Evolutionary conservation across 1,284 basidiomycete genomes (phyloP).

Genomic region (Cystobasidium sp.): DNA sequence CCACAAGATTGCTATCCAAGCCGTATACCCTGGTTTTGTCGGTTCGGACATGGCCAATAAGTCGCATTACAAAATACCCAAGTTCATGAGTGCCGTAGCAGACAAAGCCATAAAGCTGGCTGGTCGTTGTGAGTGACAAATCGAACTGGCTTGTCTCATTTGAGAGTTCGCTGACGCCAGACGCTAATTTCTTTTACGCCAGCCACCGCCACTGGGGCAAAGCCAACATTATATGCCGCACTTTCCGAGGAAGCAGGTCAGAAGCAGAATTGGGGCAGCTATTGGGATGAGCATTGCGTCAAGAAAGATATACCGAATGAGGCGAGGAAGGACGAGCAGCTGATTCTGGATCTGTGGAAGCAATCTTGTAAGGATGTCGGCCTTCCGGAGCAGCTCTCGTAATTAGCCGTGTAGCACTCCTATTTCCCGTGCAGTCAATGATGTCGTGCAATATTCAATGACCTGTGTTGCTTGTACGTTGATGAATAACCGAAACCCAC

Average conservation of each 20-base stretch:
- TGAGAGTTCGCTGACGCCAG: too few species aligned
- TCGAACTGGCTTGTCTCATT: too few species aligned
- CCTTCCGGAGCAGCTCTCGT: not conserved
- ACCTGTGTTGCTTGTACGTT: not conserved
- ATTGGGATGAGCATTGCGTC: conserved; percentile 30
- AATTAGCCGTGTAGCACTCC: not conserved
- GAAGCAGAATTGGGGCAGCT: conserved; percentile 31
- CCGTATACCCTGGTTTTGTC: conserved; percentile 31
- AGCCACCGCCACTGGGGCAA: conserved; percentile 20
- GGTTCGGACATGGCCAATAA: conserved; percentile 38
- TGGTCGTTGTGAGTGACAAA: conserved; percentile 17
- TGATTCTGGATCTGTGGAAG: conserved; percentile 33
- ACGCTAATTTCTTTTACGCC: not conserved
- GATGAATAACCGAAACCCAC: not conserved
- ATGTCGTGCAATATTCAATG: not conserved
- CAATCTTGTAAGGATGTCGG: conserved; percentile 10
- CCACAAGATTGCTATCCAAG: conserved; percentile 30
- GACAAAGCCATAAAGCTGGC: conserved; percentile 33
- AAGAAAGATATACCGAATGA: conserved; percentile 23
- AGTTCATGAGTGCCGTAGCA: conserved; percentile 21
- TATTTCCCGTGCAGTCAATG: not conserved
- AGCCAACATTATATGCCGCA: conserved; percentile 30
- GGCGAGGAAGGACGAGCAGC: conserved; percentile 21
- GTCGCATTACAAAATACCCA: conserved; percentile 20
- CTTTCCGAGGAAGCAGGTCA: conserved; percentile 29